phyloP scores from a whole-genome alignment of 1,284 basidiomycete species.

The Moniliella sp. region DNA sequence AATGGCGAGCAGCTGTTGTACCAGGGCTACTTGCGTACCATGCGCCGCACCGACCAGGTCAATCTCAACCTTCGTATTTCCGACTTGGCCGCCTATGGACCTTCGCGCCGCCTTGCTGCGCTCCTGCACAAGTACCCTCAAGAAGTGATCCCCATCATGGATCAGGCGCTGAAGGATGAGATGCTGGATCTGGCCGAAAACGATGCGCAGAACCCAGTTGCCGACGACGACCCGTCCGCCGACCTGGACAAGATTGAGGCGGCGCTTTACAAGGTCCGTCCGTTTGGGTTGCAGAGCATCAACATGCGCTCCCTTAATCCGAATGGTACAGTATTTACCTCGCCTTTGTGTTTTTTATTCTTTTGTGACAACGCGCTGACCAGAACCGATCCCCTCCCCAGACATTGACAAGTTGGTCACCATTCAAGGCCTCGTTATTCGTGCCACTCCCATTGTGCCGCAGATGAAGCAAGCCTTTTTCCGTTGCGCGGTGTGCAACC shows the following conservation, averaged over 20 bases:
- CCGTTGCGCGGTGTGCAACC: slow-evolving; percentile 81
- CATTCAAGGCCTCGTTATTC: slow-evolving; percentile 87
- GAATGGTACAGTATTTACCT: slow-evolving; percentile 2
- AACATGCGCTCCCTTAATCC: slow-evolving; percentile 33
- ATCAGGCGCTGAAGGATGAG: slow-evolving; percentile 70
- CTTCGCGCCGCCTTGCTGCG: slow-evolving; percentile 49
- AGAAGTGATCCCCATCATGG: slow-evolving; percentile 87
- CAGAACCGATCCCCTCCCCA: neutral
- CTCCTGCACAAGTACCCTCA: slow-evolving; percentile 69
- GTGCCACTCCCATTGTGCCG: slow-evolving; percentile 86
- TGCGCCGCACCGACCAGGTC: slow-evolving; percentile 64
- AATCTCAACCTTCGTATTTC: slow-evolving; percentile 73
- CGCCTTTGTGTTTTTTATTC: neutral
- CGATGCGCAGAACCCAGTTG: slow-evolving; percentile 45
- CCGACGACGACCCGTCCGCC: slow-evolving; percentile 43
- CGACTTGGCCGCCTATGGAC: slow-evolving; percentile 71
- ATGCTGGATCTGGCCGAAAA: slow-evolving; percentile 38
- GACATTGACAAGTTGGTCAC: slow-evolving; percentile 50
- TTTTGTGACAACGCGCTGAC: neutral
- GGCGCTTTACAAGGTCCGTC: slow-evolving; percentile 70
- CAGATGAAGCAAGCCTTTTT: slow-evolving; percentile 97
- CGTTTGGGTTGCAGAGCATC: slow-evolving; percentile 53
- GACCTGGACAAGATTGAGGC: slow-evolving; percentile 26
- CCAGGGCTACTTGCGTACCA: slow-evolving; percentile 58
- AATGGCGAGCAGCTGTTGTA: slow-evolving; percentile 42